A percentile compares a stretch with the other conserved stretches of the same genome.
phyloP scores from a whole-genome alignment of 2,329 filamentous ascomycete species.

The Alternaria ventricosa region DNA sequence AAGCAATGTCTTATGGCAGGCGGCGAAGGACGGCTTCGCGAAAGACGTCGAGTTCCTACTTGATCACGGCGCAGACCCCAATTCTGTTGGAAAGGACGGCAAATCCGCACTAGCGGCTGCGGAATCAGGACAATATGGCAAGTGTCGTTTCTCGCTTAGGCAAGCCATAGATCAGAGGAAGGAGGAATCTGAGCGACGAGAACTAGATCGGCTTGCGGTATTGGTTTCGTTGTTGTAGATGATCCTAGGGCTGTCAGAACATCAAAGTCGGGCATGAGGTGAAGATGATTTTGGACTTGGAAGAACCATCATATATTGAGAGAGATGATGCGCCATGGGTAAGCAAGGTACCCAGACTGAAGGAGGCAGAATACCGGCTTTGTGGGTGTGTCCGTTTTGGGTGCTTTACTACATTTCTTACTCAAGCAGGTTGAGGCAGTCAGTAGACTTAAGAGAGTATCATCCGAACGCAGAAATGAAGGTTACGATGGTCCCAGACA shows the following conservation, averaged over 20 bases:
- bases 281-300: neutral
- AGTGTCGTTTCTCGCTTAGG: neutral
- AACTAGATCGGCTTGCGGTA: neutral
- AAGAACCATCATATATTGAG: neutral
- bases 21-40: neutral
- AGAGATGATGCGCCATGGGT: neutral
- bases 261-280: neutral
- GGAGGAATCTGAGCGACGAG: neutral
- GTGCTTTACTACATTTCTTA: too few species aligned
- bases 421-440: too few species aligned
- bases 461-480: too few species aligned
- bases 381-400: neutral
- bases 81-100: neutral
- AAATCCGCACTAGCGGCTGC: neutral
- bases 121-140: neutral
- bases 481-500: too few species aligned
- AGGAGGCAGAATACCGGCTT: neutral
- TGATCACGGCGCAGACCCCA: neutral
- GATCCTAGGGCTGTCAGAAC: neutral
- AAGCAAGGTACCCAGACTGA: neutral
- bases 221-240: neutral
- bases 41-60: neutral
- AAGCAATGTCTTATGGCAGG: neutral
- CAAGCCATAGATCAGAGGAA: neutral
- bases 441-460: too few species aligned